Percentiles rank a stretch among this genome's conserved stretches.
Conservation (phyloP, 371 early-diverging fungal genomes). For the Mucor circinelloides region DNA sequence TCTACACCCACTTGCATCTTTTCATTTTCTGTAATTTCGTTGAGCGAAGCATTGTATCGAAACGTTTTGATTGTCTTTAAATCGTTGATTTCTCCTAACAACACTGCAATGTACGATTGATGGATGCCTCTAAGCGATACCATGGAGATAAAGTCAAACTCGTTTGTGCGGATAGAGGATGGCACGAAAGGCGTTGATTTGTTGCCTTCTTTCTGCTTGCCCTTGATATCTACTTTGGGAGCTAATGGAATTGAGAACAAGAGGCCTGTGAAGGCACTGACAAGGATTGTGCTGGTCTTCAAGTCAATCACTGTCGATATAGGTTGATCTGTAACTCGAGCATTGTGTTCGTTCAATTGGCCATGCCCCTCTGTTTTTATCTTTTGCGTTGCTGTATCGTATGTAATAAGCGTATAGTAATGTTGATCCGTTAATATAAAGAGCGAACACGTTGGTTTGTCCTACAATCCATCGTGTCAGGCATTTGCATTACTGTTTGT, state of each 20-base stretch:
- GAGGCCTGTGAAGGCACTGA: slow-evolving; percentile 15
- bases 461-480: slow-evolving; percentile 1
- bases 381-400: neutral
- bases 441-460: slow-evolving; percentile 10
- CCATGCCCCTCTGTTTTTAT: slow-evolving; percentile 16
- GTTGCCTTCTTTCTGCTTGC: neutral
- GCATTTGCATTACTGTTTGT: neutral
- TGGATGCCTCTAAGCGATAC: slow-evolving; percentile 8
- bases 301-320: neutral
- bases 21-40: neutral
- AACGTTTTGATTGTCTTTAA: slow-evolving; percentile 18
- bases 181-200: neutral
- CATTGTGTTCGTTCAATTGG: neutral
- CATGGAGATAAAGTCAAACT: slow-evolving; percentile 21
- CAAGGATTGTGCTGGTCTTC: slow-evolving; percentile 2
- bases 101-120: slow-evolving; percentile 2
- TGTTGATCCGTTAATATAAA: slow-evolving; percentile 24
- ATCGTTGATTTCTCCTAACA: slow-evolving; percentile 26
- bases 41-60: neutral
- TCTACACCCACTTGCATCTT: slow-evolving; percentile 42
- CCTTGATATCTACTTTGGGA: neutral
- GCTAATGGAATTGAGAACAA: slow-evolving; percentile 17
- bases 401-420: slow-evolving; percentile 11
- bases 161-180: slow-evolving; percentile 6
- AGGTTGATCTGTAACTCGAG: slow-evolving; percentile 10